phyloP scores from a whole-genome alignment of 2,329 filamentous ascomycete genomes.

The Chaetomium globosum region DNA sequence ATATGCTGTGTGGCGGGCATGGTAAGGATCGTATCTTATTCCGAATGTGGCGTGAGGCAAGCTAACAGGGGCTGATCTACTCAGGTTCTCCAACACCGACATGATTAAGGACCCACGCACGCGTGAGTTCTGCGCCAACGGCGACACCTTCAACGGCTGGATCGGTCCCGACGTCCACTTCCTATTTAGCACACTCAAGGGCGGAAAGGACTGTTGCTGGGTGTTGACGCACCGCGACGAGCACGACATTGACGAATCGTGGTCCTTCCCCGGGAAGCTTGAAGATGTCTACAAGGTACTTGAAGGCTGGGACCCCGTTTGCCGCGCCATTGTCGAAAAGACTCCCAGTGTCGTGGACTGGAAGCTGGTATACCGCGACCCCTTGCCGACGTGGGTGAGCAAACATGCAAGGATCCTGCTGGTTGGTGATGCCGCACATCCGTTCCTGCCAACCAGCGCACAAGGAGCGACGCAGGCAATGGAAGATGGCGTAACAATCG shows the following conservation, averaged over 20 bases:
- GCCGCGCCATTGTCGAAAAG: slow-evolving; percentile 52
- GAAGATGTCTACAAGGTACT: slow-evolving; percentile 55
- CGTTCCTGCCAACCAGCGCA: slow-evolving; percentile 52
- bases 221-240: slow-evolving; percentile 59
- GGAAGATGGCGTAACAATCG: slow-evolving; percentile 54
- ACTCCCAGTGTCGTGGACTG: slow-evolving; percentile 52
- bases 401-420: slow-evolving; percentile 48
- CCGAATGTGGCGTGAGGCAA: no score
- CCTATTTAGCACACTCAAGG: slow-evolving; percentile 60
- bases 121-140: slow-evolving; percentile 57
- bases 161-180: slow-evolving; percentile 61
- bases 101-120: slow-evolving; percentile 57
- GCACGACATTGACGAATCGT: slow-evolving; percentile 58
- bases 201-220: slow-evolving; percentile 60
- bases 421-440: slow-evolving; percentile 55
- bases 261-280: slow-evolving; percentile 56
- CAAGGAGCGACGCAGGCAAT: slow-evolving; percentile 56
- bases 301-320: slow-evolving; percentile 55
- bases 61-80: background rate
- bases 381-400: slow-evolving; percentile 54
- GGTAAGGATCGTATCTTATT: no score
- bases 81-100: slow-evolving; percentile 52
- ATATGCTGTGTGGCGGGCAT: slow-evolving; percentile 57
- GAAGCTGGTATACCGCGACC: slow-evolving; percentile 55
- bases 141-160: slow-evolving; percentile 63